These are phyloP conservation scores for Teratosphaeria nubilosa DNA, from an alignment of 2,329 filamentous ascomycete species.

Conservation along the genomic window DNA sequence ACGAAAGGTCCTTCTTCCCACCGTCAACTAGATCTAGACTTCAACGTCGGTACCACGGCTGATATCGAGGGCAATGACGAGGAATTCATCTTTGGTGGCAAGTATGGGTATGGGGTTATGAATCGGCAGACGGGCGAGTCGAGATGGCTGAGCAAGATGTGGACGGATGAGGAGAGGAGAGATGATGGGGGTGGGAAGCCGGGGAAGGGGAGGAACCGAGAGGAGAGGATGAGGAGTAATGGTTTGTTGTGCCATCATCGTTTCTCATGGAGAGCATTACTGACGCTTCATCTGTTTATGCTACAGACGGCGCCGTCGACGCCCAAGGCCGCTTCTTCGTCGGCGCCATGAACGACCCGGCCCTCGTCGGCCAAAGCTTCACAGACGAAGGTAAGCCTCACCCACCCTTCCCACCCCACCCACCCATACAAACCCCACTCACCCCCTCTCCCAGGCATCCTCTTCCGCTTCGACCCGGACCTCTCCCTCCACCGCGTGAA, in stretches of 20 bases:
- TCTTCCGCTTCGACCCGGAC: slow-evolving; percentile 61
- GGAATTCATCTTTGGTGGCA: slow-evolving; percentile 67
- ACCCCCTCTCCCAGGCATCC: slow-evolving; percentile 44
- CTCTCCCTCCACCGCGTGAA: slow-evolving; percentile 44
- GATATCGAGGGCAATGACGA: slow-evolving; percentile 62
- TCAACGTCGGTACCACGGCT: slow-evolving; percentile 54
- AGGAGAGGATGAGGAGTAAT: slow-evolving; percentile 54
- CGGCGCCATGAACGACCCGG: slow-evolving; percentile 77
- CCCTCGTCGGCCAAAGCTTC: slow-evolving; percentile 15
- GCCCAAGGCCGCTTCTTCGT: slow-evolving; percentile 74
- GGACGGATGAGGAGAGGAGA: slow-evolving; percentile 41
- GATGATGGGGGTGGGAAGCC: slow-evolving; percentile 22
- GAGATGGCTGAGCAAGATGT: slow-evolving; percentile 48
- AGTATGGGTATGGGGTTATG: slow-evolving; percentile 71
- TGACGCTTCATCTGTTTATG: background rate
- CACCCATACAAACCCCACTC: background rate
- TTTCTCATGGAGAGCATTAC: background rate
- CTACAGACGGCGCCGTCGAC: slow-evolving; percentile 64
- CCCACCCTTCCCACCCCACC: background rate
- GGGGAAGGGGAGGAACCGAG: slow-evolving; percentile 26
- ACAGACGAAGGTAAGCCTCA: slow-evolving; percentile 27
- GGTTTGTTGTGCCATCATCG: background rate
- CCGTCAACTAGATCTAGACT: slow-evolving; percentile 45
- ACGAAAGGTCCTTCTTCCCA: slow-evolving; percentile 49
- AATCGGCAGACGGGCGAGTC: slow-evolving; percentile 51